Conservation (phyloP, 169 alveolate species). For the Cryptosporidium viatorum region DNA sequence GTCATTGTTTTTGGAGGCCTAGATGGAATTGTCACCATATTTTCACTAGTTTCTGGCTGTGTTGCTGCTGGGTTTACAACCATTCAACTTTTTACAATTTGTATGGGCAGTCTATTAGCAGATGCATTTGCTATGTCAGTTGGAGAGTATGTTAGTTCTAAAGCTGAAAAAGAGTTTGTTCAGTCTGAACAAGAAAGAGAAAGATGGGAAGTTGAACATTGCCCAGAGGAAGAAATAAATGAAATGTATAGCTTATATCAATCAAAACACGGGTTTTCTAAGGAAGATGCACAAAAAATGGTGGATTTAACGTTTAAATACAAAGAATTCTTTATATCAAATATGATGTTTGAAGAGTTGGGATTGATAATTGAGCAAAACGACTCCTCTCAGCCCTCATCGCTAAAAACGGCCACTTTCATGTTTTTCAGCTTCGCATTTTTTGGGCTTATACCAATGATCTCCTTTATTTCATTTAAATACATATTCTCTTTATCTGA, state of each 20-base stretch:
- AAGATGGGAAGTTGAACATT: slow-evolving; percentile 89
- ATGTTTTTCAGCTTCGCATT: slow-evolving; percentile 88
- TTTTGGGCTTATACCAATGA: slow-evolving; percentile 88
- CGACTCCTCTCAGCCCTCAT: slow-evolving; percentile 80
- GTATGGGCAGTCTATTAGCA: slow-evolving; percentile 90
- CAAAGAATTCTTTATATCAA: slow-evolving; percentile 87
- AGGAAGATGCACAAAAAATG: slow-evolving; percentile 87
- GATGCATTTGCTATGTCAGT: slow-evolving; percentile 92
- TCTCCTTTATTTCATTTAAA: slow-evolving; percentile 85
- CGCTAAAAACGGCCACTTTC: slow-evolving; percentile 80
- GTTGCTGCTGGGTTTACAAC: slow-evolving; percentile 91
- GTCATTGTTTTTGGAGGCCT: slow-evolving; percentile 91
- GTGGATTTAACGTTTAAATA: slow-evolving; percentile 88
- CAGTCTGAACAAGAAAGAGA: slow-evolving; percentile 85
- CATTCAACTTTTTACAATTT: slow-evolving; percentile 86
- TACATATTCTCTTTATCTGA: slow-evolving; percentile 66
- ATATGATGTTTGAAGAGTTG: slow-evolving; percentile 93
- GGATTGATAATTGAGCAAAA: slow-evolving; percentile 86
- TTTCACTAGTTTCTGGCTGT: slow-evolving; percentile 91
- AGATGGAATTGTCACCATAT: slow-evolving; percentile 91
- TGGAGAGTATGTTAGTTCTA: slow-evolving; percentile 88
- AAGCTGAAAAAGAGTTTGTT: slow-evolving; percentile 85
- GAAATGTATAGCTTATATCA: slow-evolving; percentile 90
- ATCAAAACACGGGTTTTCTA: slow-evolving; percentile 85
- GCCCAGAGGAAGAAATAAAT: slow-evolving; percentile 90